A percentile compares a stretch with the other conserved stretches of the same genome.
These are phyloP conservation scores for Colletotrichum incanum DNA, from an alignment of 2,329 filamentous ascomycete species.

Conservation along the genomic window DNA sequence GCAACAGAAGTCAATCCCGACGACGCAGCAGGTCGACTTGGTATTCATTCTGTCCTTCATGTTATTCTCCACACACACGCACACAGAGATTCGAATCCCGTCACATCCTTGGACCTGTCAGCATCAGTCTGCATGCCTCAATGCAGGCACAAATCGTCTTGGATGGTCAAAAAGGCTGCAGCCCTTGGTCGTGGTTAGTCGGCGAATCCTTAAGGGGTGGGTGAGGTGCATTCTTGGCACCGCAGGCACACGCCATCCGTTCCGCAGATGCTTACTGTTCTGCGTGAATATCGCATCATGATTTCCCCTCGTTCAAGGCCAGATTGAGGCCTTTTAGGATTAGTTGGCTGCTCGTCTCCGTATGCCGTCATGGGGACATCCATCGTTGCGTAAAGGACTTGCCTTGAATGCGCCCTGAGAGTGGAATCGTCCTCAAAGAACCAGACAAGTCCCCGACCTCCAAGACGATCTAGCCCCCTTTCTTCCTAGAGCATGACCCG, in stretches of 20 bases:
- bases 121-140: slow-evolving; percentile 22
- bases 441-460: background rate
- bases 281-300: slow-evolving; percentile 3
- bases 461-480: slow-evolving; percentile 8
- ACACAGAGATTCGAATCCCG: background rate
- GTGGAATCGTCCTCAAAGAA: slow-evolving; percentile 17
- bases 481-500: slow-evolving; percentile 5
- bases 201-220: slow-evolving; percentile 19
- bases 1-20: background rate
- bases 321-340: background rate
- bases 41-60: background rate
- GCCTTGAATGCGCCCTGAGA: background rate
- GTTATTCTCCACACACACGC: slow-evolving; percentile 6
- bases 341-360: slow-evolving; percentile 5
- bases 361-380: slow-evolving; percentile 23
- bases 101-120: slow-evolving; percentile 14
- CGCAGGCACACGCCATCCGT: slow-evolving; percentile 12
- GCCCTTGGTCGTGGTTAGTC: slow-evolving; percentile 8
- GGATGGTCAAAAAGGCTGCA: slow-evolving; percentile 6
- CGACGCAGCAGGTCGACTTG: background rate
- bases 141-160: slow-evolving; percentile 36
- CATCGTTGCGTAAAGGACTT: slow-evolving; percentile 9
- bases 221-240: slow-evolving; percentile 33
- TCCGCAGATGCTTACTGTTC: slow-evolving; percentile 16
- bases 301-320: background rate